phyloP scores from a whole-genome alignment of 805 yeast genomes.

The Ogataea chonburiensis region DNA sequence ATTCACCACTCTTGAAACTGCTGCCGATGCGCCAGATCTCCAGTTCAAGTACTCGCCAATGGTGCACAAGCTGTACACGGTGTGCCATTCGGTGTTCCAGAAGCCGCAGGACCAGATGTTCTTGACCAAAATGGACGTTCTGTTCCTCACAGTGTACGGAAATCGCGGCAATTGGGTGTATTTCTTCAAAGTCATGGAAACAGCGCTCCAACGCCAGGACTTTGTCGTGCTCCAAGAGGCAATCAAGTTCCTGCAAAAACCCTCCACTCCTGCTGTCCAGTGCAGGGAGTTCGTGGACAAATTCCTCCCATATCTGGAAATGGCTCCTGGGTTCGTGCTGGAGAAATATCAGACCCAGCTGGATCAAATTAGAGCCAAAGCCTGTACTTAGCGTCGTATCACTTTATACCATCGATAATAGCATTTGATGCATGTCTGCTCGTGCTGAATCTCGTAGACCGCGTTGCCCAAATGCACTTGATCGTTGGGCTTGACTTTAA shows the following conservation, averaged over 20 bases:
- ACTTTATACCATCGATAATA: constrained; percentile 24
- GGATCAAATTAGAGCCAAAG: constrained; percentile 10
- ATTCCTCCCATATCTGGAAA: constrained; percentile 17
- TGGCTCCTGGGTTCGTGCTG: constrained; percentile 8
- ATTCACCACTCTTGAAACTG: constrained; percentile 20
- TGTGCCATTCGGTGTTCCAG: constrained; percentile 13
- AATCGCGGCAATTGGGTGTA: constrained; percentile 21
- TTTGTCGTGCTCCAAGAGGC: constrained; percentile 13
- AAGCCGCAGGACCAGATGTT: constrained; percentile 7
- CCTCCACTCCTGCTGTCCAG: constrained; percentile 7
- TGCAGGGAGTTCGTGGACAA: constrained; percentile 17
- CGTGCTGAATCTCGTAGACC: constrained; percentile 12
- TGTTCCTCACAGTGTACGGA: constrained; percentile 18
- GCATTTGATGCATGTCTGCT: constrained; percentile 12
- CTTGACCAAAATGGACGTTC: constrained; percentile 15
- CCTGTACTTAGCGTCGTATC: constrained; percentile 6
- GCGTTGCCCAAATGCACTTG: constrained; percentile 18
- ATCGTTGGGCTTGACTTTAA: constrained; percentile 13
- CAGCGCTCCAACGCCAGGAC: constrained; percentile 18
- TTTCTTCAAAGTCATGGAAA: constrained; percentile 14
- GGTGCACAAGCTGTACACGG: constrained; percentile 16
- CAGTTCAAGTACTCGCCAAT: constrained; percentile 16
- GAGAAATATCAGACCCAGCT: constrained; percentile 3
- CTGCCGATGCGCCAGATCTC: neutral
- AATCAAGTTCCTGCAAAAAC: constrained; percentile 10